Evolutionary conservation across 1,139 yeast genomes (phyloP).

Genomic region (Yamadazyma mexicana): DNA sequence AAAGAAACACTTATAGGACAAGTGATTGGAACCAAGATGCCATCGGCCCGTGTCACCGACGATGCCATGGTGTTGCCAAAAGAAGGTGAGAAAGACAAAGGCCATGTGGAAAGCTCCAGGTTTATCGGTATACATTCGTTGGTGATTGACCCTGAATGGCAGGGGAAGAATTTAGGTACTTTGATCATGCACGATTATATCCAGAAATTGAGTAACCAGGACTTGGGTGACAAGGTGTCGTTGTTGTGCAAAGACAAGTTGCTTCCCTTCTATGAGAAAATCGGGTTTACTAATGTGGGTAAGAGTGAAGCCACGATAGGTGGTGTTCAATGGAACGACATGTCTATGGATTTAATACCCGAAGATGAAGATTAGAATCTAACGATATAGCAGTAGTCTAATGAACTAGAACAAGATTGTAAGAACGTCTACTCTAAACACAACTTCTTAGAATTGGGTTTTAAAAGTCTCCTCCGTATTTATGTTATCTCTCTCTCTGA

Average conservation of each 20-base stretch:
- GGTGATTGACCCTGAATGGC: constrained; percentile 76
- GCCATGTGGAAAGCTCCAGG: constrained; percentile 76
- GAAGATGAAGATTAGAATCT: constrained; percentile 44
- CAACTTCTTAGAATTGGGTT: too few relatives aligned
- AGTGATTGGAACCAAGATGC: constrained; percentile 77
- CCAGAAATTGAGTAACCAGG: constrained; percentile 85
- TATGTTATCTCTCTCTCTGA: too few relatives aligned
- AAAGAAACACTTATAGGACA: constrained; percentile 80
- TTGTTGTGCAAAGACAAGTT: constrained; percentile 71
- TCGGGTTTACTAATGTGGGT: constrained; percentile 74
- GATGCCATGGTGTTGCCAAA: constrained; percentile 66
- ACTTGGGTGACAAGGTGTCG: constrained; percentile 75
- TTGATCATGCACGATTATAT: constrained; percentile 83
- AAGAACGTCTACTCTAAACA: too few relatives aligned
- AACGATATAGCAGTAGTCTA: too few relatives aligned
- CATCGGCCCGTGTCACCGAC: constrained; percentile 52
- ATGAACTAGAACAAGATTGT: too few relatives aligned
- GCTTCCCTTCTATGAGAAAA: constrained; percentile 73
- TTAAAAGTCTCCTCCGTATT: too few relatives aligned
- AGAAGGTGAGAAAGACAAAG: constrained; percentile 41
- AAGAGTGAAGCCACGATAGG: constrained; percentile 59
- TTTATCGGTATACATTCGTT: constrained; percentile 82
- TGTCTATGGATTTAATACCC: constrained; percentile 61
- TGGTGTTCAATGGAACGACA: constrained; percentile 64
- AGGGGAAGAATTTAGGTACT: constrained; percentile 80